phyloP scores from a whole-genome alignment of 176 grass and related monocot species.

The Guadua angustifolia region DNA sequence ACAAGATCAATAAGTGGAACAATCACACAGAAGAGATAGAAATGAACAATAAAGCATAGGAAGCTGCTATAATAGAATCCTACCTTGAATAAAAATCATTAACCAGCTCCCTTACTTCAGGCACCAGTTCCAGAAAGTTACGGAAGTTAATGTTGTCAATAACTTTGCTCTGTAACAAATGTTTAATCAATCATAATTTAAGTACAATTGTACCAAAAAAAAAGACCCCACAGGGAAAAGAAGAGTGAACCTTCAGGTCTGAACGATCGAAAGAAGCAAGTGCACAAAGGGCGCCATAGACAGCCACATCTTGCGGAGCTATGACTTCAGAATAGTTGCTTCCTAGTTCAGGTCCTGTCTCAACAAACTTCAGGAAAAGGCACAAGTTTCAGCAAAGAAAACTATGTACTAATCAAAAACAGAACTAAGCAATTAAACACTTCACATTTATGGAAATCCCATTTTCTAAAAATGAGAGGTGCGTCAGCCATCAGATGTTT shows the following conservation, averaged over 20 bases:
- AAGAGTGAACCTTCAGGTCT: constrained; percentile 81
- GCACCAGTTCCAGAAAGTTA: constrained; percentile 94
- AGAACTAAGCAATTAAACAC: background rate
- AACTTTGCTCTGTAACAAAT: constrained; percentile 77
- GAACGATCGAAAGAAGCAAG: constrained; percentile 98
- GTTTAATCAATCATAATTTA: constrained; percentile 13
- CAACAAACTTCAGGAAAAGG: constrained; percentile 69
- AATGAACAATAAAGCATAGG: constrained; percentile 21
- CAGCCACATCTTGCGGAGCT: constrained; percentile 94
- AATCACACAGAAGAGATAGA: background rate
- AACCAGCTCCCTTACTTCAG: constrained; percentile 97
- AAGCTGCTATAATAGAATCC: background rate
- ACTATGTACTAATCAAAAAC: background rate
- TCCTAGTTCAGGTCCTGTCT: constrained; percentile 89
- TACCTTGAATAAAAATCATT: constrained; percentile 99
- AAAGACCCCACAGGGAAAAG: background rate
- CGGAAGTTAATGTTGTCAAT: constrained; percentile 95
- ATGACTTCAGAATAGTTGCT: constrained; percentile 93
- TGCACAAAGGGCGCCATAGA: constrained; percentile 93
- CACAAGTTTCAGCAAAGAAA: background rate
- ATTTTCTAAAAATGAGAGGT: constrained; percentile 10
- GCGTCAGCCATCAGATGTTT: background rate
- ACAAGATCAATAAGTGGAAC: background rate
- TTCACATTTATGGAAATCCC: background rate
- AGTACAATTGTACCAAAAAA: constrained; percentile 20